Base-by-base conservation (phyloP, 768 basidiomycete genomes). In the Serendipita vermifera region DNA sequence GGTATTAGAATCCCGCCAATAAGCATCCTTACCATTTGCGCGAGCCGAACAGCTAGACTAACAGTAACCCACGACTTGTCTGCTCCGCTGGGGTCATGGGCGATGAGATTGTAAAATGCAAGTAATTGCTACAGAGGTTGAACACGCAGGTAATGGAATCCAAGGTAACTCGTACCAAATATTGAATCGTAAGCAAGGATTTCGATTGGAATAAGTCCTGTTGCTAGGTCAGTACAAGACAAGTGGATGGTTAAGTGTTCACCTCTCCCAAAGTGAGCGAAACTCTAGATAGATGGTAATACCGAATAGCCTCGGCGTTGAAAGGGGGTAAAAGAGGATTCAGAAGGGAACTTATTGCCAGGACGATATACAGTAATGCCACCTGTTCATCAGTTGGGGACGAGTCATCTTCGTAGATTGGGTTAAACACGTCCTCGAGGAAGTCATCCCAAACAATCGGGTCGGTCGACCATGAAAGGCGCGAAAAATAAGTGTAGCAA, bases 21-120 rank as follows among this genome's bases (percentile, higher is more conserved):
- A 9, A 26, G 5, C 6, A 51, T n/a, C n/a, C 46, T 20, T n/a
- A 51, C 46, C 46, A 51, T 51, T 26, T 51, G 46, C 29, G 46
- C 46, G 9, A 51, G 29, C 9, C 46, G 46, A 51, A 51, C 32
- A 26, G 46, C 46, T 51, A 51, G 6, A n/a, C 46, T 51, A n/a
- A 29, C 32, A 7, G 46, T 29, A 4, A 51, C 17, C 46, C 46
- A 51, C 5, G 5, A 15, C 29, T 51, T 51, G 46, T 26, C 32
- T n/a, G 46, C 22, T 4, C 46, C 46, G 29, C 29, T 29, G 7
- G 46, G 46, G 7, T 51, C 46, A 15, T 31, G n/a, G 24, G 17
- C n/a, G 31, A 51, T 31, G 31, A 20, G 22, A 11, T 29, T 26
- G 22, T 22, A 51, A 15, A 51, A 20, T 7, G 46, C 46, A 5